phyloP scores from a whole-genome alignment of 2,329 filamentous ascomycete genomes.

The Taxawa tesnikishii region DNA sequence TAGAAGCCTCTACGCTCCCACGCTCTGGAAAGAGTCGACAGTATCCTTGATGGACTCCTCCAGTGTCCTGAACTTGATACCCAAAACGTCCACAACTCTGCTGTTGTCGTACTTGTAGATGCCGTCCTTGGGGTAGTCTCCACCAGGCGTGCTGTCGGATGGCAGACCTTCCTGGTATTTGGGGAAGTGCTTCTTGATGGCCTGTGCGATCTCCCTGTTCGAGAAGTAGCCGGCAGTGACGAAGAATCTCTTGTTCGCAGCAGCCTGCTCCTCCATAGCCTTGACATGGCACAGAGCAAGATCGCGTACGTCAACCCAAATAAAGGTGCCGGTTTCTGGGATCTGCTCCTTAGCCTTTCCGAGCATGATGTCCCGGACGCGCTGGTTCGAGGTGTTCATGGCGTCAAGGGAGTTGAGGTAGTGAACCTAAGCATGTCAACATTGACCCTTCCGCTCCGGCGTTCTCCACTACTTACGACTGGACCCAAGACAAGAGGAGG shows the following conservation, averaged over 20 bases:
- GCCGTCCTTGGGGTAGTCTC: conserved; percentile 34
- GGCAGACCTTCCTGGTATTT: conserved; percentile 39
- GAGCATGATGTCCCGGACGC: conserved; percentile 50
- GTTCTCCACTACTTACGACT: conserved; percentile 21
- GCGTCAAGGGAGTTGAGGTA: conserved; percentile 50
- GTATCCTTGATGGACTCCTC: conserved; percentile 50
- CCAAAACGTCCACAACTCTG: conserved; percentile 43
- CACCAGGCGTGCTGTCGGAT: conserved; percentile 24
- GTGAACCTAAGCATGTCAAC: conserved; percentile 25
- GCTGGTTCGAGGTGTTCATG: conserved; percentile 63
- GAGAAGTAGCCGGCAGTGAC: conserved; percentile 47
- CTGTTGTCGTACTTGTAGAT: conserved; percentile 46
- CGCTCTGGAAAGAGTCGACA: conserved; percentile 48
- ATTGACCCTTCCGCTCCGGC: too few species aligned
- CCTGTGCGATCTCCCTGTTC: conserved; percentile 46
- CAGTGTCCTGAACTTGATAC: conserved; percentile 45
- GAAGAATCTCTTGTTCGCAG: conserved; percentile 53
- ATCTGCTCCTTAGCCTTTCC: conserved; percentile 49
- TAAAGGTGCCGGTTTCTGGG: conserved; percentile 42
- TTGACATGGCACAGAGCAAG: conserved; percentile 53
- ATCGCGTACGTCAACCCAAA: conserved; percentile 38
- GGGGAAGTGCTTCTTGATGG: conserved; percentile 44
- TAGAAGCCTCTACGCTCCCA: conserved; percentile 27
- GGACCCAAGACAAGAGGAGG: conserved; percentile 40
- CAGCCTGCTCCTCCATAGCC: conserved; percentile 42